Evolutionary conservation across 306 rosid species (phyloP).

Genomic region (apple (Malus domestica)): ASM211411v1 NC_041803.1:13088001-13088500

Average conservation of each 20-base stretch:
- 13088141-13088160: too few species aligned
- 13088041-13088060: too few species aligned
- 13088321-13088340: not conserved
- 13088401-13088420: not conserved
- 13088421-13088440: not conserved
- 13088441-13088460: conserved; percentile 11
- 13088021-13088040: too few species aligned
- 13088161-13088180: not conserved
- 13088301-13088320: not conserved
- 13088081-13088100: too few species aligned
- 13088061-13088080: not conserved
- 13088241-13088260: not conserved
- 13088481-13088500: not conserved
- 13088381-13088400: conserved; percentile 7
- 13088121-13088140: not conserved
- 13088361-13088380: not conserved
- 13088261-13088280: not conserved
- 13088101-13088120: rapidly evolving
- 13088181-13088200: not conserved
- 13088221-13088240: not conserved
- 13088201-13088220: not conserved
- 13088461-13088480: not conserved
- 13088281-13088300: not conserved
- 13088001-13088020: too few species aligned
- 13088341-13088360: not conserved